A percentile compares a stretch with the other conserved stretches of the same genome.
Conservation (phyloP, 23 red algal species). For the Gracilaria gracilis region DNA sequence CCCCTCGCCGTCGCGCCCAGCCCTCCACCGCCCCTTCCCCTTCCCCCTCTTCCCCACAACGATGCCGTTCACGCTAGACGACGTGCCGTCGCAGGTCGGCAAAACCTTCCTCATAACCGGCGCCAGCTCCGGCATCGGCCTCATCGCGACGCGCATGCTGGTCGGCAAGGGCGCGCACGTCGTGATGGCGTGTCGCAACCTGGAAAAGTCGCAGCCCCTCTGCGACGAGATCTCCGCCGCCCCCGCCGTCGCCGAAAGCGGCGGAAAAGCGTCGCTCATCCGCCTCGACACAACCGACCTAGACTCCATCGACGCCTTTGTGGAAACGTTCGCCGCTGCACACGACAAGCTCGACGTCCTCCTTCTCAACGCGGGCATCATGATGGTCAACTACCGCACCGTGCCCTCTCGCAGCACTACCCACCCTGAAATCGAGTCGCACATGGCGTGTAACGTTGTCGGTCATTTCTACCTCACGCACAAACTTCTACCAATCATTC, state of each 20-base stretch:
- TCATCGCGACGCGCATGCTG: background rate
- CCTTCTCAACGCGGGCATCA: conserved; percentile 31
- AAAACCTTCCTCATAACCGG: conserved; percentile 12
- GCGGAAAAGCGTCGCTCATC: conserved; percentile 3
- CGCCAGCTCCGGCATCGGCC: conserved; percentile 26
- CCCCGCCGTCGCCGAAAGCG: background rate
- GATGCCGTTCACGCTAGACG: conserved; percentile 5
- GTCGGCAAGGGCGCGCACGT: background rate
- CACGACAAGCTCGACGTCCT: background rate
- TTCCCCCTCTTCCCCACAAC: too few relatives aligned
- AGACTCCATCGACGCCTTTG: conserved; percentile 11
- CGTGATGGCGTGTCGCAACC: conserved; percentile 23
- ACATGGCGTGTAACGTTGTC: conserved; percentile 1
- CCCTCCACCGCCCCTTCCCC: too few relatives aligned
- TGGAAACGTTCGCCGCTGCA: background rate
- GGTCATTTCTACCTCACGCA: conserved; percentile 25
- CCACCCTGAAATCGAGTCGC: background rate
- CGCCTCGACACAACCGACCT: background rate
- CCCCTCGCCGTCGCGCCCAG: too few relatives aligned
- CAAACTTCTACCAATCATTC: background rate
- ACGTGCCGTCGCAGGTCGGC: background rate
- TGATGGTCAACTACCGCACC: background rate
- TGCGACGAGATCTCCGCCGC: background rate
- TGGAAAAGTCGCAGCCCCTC: conserved; percentile 16
- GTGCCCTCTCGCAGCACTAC: background rate